Evolutionary conservation across 805 yeast species (phyloP).

Genomic region (Kodamaea neixiangensis): DNA sequence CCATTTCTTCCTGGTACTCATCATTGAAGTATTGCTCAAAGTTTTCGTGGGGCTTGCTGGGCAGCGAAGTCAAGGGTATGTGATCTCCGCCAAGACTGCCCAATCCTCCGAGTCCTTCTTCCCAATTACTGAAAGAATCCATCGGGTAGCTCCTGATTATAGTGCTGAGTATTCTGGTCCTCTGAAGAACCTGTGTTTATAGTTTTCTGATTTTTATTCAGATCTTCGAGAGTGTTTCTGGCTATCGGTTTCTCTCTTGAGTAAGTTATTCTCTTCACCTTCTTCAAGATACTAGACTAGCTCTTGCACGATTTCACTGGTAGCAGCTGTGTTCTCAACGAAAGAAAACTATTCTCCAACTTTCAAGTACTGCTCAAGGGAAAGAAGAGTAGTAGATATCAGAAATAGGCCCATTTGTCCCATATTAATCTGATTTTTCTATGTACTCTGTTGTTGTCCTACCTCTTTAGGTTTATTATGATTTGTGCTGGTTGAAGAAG

Average conservation of each 20-base stretch:
- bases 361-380: neutral
- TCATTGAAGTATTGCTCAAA: constrained; percentile 47
- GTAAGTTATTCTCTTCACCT: neutral
- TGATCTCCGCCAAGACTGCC: constrained; percentile 1
- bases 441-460: constrained; percentile 6
- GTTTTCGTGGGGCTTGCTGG: constrained; percentile 48
- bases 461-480: constrained; percentile 18
- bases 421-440: constrained; percentile 6
- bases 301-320: neutral
- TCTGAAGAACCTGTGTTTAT: neutral
- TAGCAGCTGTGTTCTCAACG: neutral
- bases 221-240: neutral
- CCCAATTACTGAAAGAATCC: constrained; percentile 31
- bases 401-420: constrained; percentile 7
- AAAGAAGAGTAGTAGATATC: constrained; percentile 9
- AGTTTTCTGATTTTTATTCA: neutral
- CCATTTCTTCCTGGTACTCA: constrained; percentile 44
- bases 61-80: constrained; percentile 16
- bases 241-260: neutral
- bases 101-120: constrained; percentile 20
- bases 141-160: no score
- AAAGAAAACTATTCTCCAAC: neutral
- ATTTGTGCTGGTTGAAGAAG: constrained; percentile 23
- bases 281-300: neutral
- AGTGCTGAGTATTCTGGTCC: no score